phyloP scores from a whole-genome alignment of 371 early-diverging fungal species.

The Actinomortierella wolfii region DNA sequence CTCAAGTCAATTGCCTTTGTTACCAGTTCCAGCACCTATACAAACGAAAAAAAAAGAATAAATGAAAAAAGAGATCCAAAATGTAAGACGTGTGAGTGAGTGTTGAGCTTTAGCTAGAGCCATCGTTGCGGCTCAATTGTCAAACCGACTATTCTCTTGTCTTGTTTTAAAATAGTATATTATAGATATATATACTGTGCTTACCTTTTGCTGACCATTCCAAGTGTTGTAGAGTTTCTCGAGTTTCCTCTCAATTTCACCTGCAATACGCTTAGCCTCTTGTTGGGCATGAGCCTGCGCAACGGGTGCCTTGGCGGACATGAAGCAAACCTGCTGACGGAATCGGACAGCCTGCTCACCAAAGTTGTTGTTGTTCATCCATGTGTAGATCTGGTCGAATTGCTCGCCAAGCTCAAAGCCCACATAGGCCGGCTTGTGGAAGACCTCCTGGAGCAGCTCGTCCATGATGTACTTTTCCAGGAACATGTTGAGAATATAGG shows the following conservation, averaged over 20 bases:
- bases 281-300: constrained; percentile 18
- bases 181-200: no score
- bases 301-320: constrained; percentile 33
- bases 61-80: no score
- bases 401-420: constrained; percentile 19
- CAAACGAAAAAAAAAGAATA: background rate
- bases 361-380: constrained; percentile 41
- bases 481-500: constrained; percentile 47
- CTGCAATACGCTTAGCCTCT: constrained; percentile 29
- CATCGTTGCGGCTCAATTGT: no score
- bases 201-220: constrained; percentile 43
- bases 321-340: constrained; percentile 44
- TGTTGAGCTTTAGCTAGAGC: no score
- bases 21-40: constrained; percentile 38
- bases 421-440: constrained; percentile 36
- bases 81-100: no score
- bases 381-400: constrained; percentile 19
- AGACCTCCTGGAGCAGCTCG: constrained; percentile 32
- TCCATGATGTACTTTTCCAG: constrained; percentile 47
- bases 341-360: constrained; percentile 37
- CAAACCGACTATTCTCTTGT: no score
- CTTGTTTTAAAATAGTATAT: no score
- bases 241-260: constrained; percentile 22
- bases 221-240: constrained; percentile 40
- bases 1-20: constrained; percentile 41